A percentile compares a stretch with the other conserved stretches of the same genome.
Evolutionary conservation across 2,329 filamentous ascomycete species (phyloP).

Genomic region (Botrytis cinerea): DNA sequence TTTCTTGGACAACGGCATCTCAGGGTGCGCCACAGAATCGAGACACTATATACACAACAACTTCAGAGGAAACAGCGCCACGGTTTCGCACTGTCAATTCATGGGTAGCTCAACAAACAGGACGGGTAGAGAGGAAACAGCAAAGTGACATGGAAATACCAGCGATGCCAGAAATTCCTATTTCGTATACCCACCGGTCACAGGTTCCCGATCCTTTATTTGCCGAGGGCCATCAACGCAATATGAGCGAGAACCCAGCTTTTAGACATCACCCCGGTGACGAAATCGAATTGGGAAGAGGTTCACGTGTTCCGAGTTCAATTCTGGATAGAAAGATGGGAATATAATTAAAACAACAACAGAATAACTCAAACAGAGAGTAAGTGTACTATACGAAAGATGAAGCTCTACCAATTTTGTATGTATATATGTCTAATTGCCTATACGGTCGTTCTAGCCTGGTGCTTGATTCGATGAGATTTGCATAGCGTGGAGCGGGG

Average conservation of each 20-base stretch:
- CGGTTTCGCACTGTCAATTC: conserved; percentile 60
- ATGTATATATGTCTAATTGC: conserved; percentile 7
- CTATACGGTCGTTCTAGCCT: conserved; percentile 21
- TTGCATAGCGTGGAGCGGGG: conserved; percentile 21
- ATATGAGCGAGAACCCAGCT: conserved; percentile 37
- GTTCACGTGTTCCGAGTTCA: conserved; percentile 38
- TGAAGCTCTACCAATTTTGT: neutral
- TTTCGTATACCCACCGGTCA: conserved; percentile 6
- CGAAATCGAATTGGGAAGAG: conserved; percentile 36
- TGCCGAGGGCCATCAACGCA: conserved; percentile 34
- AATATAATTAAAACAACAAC: conserved; percentile 26
- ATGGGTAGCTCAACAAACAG: conserved; percentile 66
- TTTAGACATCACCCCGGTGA: conserved; percentile 41
- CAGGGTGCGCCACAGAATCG: conserved; percentile 32
- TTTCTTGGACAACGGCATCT: conserved; percentile 39
- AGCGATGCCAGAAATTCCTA: conserved; percentile 37
- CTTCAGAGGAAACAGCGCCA: conserved; percentile 44
- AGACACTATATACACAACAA: conserved; percentile 40
- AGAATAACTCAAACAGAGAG: conserved; percentile 4
- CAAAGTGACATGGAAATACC: conserved; percentile 42
- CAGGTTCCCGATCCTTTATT: conserved; percentile 26
- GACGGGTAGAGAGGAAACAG: conserved; percentile 52
- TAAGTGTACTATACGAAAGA: neutral
- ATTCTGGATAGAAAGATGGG: conserved; percentile 39
- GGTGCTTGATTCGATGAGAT: conserved; percentile 24